Percentiles rank a stretch among this genome's conserved stretches.
These are phyloP conservation scores for Lepiota venenata DNA, from an alignment of 768 basidiomycete genomes.

Conservation along the genomic window DNA sequence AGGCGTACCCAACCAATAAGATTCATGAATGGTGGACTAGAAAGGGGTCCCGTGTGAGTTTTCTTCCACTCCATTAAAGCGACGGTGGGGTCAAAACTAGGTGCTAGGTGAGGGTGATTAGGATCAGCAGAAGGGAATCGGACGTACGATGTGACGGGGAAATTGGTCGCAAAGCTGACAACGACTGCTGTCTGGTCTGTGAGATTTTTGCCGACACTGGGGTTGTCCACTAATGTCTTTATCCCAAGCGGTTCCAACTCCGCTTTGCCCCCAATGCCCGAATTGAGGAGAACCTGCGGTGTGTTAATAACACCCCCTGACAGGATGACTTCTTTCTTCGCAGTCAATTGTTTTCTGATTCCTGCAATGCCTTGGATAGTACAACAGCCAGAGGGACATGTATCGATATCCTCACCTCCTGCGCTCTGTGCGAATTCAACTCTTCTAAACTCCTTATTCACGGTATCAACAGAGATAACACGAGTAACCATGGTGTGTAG, in stretches of 20 bases:
- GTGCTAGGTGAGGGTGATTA: no score
- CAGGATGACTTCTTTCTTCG: slow-evolving; percentile 50
- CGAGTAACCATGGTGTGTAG: slow-evolving; percentile 15
- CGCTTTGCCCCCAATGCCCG: slow-evolving; percentile 18
- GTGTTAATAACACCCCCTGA: slow-evolving; percentile 20
- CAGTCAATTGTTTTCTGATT: slow-evolving; percentile 18
- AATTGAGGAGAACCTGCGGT: slow-evolving; percentile 19
- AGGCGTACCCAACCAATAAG: slow-evolving; percentile 25
- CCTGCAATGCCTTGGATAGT: not conserved
- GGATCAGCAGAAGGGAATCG: no score
- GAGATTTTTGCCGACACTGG: slow-evolving; percentile 21
- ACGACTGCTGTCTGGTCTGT: slow-evolving; percentile 15
- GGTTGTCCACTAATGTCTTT: slow-evolving; percentile 15
- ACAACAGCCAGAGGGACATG: no score
- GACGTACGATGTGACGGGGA: not conserved
- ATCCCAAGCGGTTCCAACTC: slow-evolving; percentile 16
- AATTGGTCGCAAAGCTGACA: not conserved
- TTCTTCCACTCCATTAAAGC: slow-evolving; percentile 9
- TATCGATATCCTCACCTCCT: no score
- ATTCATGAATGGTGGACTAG: slow-evolving; percentile 29
- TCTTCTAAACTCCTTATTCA: not conserved
- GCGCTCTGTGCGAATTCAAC: slow-evolving; percentile 11
- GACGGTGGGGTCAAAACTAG: not conserved
- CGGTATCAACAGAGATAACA: not conserved
- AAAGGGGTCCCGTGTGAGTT: slow-evolving; percentile 20